phyloP scores from a whole-genome alignment of 495 filamentous ascomycete species.

The Bathelium albidoporum region DNA sequence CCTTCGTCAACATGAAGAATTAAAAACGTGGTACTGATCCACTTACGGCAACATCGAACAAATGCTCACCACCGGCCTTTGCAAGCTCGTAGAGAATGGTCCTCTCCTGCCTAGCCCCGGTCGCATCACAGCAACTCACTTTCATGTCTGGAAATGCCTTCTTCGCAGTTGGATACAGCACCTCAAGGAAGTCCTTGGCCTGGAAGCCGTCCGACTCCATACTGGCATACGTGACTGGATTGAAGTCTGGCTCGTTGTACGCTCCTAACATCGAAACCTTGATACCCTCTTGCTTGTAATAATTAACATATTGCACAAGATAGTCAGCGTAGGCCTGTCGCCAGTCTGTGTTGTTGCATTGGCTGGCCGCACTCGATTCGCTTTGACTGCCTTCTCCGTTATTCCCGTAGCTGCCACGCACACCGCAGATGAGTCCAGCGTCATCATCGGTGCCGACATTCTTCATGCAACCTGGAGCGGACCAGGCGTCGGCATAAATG shows the following conservation, averaged over 20 bases:
- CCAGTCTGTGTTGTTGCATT: slow-evolving; percentile 17
- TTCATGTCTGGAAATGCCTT: slow-evolving; percentile 13
- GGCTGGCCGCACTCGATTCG: not conserved
- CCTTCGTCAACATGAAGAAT: not conserved
- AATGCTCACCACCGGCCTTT: slow-evolving; percentile 8
- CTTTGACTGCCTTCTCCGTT: not conserved
- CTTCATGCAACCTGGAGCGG: slow-evolving; percentile 19
- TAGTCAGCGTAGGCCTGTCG: slow-evolving; percentile 17
- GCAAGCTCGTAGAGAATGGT: slow-evolving; percentile 16
- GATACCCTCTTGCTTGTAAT: slow-evolving; percentile 13
- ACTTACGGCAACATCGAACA: slow-evolving; percentile 12
- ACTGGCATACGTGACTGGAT: slow-evolving; percentile 17
- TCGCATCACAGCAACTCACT: slow-evolving; percentile 16
- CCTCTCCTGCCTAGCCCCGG: slow-evolving; percentile 17
- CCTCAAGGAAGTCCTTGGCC: slow-evolving; percentile 16
- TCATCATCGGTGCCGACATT: slow-evolving; percentile 12
- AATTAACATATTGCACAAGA: slow-evolving; percentile 15
- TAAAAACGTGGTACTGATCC: not conserved
- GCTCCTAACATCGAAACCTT: slow-evolving; percentile 15
- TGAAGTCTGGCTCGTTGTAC: slow-evolving; percentile 19
- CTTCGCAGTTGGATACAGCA: slow-evolving; percentile 16
- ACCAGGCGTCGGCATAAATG: slow-evolving; percentile 19
- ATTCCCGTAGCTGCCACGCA: slow-evolving; percentile 7
- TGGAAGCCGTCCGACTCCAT: slow-evolving; percentile 18
- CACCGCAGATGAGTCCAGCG: slow-evolving; percentile 15